Base-by-base conservation (phyloP, 2,329 filamentous ascomycete species). In the Fusarium praegraminearum region DNA sequence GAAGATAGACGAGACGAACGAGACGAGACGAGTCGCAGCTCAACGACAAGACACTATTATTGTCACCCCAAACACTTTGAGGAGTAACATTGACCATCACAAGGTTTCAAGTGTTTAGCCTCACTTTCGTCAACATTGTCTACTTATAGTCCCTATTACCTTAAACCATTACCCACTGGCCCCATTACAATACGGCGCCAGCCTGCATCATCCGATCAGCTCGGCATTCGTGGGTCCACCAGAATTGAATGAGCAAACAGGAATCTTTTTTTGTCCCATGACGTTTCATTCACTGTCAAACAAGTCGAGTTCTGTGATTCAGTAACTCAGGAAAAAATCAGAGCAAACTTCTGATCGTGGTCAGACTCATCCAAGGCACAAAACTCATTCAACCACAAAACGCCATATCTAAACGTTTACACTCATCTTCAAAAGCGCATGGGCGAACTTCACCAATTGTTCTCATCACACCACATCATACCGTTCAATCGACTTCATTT, bases 181-280 rank as follows among this genome's bases (percentile, higher is more conserved):
- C 57, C 72, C 70, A 71, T 70, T 63, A 58, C 70, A 71, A 68
- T 63, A 60, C 70, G 70, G 72, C 70, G 69, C 72, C 72, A 63
- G 62, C 57, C 57, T 72, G 43, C 67, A 75, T 75, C 73, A 56
- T 74, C 72, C 72, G 72, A 74, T 73, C 61, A 40, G 60, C 64
- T 72, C 68, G 68, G 70, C 62, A 60, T 55, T 63, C 72, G 72
- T 74, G 72, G 72, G 72, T 73, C 72, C 72, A 74, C 72, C 64
- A 69, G 57, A 59, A 47, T 54, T 63, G 63, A 57, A 70, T 46
- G 69, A 62, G 62, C 65, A 70, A 72, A 64, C 70, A 69, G 68
- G 65, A 65, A 64, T 65, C 60, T 62, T 56, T 60, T 66, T 47
- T 44, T 32, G 61, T 70, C 72, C 66, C 72, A 74, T 74, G 72